Conservation (phyloP, 306 rosid species). For the Rubus parviflorus region DNA sequence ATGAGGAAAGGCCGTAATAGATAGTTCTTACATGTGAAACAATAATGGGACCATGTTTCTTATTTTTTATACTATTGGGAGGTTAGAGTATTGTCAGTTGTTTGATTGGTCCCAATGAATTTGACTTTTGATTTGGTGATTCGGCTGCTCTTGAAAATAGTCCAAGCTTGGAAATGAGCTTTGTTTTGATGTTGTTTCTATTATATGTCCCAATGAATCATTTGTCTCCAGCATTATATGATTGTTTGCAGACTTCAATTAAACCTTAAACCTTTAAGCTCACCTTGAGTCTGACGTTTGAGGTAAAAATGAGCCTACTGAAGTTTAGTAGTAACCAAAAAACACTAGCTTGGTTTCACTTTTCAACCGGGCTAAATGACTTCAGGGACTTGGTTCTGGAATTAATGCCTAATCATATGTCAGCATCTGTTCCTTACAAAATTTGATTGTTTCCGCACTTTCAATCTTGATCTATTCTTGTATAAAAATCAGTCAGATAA, state of each 20-base stretch:
- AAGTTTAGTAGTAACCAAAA: background rate
- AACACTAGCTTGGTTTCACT: background rate
- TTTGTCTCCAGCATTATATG: background rate
- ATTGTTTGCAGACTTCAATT: background rate
- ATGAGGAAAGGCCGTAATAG: background rate
- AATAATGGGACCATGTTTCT: background rate
- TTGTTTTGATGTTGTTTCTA: background rate
- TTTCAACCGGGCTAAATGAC: background rate
- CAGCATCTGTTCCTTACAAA: background rate
- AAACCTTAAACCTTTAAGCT: background rate
- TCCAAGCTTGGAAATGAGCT: background rate
- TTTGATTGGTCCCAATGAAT: background rate
- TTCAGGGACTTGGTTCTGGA: background rate
- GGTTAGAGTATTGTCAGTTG: background rate
- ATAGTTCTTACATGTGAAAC: background rate
- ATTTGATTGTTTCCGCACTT: background rate
- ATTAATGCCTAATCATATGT: background rate
- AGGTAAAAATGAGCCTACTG: constrained; percentile 2
- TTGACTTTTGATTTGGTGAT: background rate
- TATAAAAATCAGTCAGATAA: background rate
- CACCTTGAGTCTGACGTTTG: background rate
- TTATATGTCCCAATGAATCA: background rate
- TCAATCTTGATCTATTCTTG: background rate
- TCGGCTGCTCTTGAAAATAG: background rate
- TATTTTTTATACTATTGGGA: background rate